A percentile compares a stretch with the other conserved stretches of the same genome.
Conservation (phyloP, 805 yeast species). For the Kazachstania viticola region DNA sequence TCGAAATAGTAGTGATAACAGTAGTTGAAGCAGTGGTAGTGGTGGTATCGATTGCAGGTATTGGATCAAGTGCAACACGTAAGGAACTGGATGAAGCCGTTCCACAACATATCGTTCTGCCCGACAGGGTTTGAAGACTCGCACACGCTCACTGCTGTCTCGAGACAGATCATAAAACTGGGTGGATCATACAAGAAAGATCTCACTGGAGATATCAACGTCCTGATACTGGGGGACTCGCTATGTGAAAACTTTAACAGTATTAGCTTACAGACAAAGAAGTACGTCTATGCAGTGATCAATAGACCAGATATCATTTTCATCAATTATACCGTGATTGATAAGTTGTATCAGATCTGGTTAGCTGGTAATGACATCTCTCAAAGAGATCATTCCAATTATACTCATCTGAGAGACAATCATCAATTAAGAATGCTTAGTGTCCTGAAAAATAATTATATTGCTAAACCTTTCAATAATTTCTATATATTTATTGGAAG, state of each 20-base stretch:
- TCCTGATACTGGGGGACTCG: constrained; percentile 44
- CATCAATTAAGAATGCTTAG: constrained; percentile 7
- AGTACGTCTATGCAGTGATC: constrained; percentile 20
- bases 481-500: constrained; percentile 23
- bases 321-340: constrained; percentile 9
- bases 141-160: constrained; percentile 32
- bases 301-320: constrained; percentile 20
- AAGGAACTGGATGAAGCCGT: constrained; percentile 28
- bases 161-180: constrained; percentile 36
- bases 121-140: constrained; percentile 39
- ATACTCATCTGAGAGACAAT: constrained; percentile 1
- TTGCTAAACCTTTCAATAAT: constrained; percentile 13
- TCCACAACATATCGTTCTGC: constrained; percentile 41
- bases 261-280: constrained; percentile 13
- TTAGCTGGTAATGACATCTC: constrained; percentile 21
- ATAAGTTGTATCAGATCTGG: constrained; percentile 22
- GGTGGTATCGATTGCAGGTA: too few relatives aligned
- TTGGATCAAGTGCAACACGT: too few relatives aligned
- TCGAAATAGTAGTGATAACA: too few relatives aligned
- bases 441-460: constrained; percentile 9
- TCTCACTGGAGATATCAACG: constrained; percentile 48
- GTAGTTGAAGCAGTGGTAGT: too few relatives aligned
- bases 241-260: too few relatives aligned
- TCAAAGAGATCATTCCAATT: constrained; percentile 4
- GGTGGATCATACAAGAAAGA: constrained; percentile 52